These are phyloP conservation scores for Takashimella tepidaria DNA, from an alignment of 1,284 basidiomycete genomes.

Conservation along the genomic window DNA sequence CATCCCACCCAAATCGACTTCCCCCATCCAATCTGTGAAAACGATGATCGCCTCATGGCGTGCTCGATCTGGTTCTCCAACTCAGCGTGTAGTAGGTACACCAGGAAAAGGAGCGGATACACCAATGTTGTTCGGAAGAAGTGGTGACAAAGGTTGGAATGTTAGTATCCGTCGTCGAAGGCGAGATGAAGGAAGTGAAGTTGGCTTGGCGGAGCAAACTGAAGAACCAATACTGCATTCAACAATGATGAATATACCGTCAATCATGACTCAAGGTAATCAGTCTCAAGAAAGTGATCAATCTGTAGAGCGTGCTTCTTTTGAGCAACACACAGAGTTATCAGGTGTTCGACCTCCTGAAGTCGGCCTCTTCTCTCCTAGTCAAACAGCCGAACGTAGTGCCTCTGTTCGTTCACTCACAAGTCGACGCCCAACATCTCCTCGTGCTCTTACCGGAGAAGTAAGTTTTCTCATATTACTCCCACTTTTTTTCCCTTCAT, in stretches of 20 bases:
- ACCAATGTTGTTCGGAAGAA: slow-evolving; percentile 24
- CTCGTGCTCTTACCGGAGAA: slow-evolving; percentile 46
- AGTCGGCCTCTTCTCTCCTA: slow-evolving; percentile 35
- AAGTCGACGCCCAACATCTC: neutral
- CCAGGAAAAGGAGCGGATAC: slow-evolving; percentile 30
- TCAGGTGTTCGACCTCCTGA: too few relatives aligned
- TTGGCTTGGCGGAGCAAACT: slow-evolving; percentile 36
- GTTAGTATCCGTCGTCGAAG: slow-evolving; percentile 61
- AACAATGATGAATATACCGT: too few relatives aligned
- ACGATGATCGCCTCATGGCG: slow-evolving; percentile 72
- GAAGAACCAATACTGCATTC: slow-evolving; percentile 7
- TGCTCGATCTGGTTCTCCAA: slow-evolving; percentile 21
- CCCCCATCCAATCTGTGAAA: slow-evolving; percentile 53
- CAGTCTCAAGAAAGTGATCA: too few relatives aligned
- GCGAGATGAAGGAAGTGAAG: slow-evolving; percentile 51
- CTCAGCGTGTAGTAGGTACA: slow-evolving; percentile 58
- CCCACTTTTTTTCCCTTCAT: slow-evolving; percentile 4
- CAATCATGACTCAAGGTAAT: too few relatives aligned
- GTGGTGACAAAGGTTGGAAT: slow-evolving; percentile 50
- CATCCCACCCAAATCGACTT: slow-evolving; percentile 23
- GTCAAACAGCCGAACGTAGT: slow-evolving; percentile 10
- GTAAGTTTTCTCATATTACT: slow-evolving; percentile 44
- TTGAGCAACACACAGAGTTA: too few relatives aligned
- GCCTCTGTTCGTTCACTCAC: slow-evolving; percentile 51
- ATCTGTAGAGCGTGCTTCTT: too few relatives aligned